Evolutionary conservation across 257 asterid genomes (phyloP), one percentile per base, ranked within the genome.

Genomic region (Solanum tarijense): DNA sequence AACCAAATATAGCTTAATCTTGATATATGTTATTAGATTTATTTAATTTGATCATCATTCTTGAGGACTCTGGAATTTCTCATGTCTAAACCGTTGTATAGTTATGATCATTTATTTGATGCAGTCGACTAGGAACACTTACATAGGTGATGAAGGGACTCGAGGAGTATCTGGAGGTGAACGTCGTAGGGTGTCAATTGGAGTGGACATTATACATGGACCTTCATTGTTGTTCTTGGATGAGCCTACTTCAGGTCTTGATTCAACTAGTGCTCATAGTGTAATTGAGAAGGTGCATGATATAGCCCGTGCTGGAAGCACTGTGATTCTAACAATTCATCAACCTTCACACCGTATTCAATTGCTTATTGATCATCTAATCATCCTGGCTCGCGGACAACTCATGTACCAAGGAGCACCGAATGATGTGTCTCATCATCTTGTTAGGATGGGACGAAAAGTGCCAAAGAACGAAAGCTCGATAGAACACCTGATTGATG

Each of bases 101-200:
- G 34, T 69, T 35, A 11, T 65, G 18, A 9, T 55, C 13, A 43
- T 81, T 73, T 68, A 27, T 52, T 36, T 34, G 86, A 36, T 39
- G 83, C 91, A 96, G 98, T 89, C 96, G 7, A 68, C 98, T 6
- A 88, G 94, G 91, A 95, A 94, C 89, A 96, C 98, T 18, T 95
- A 94, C 92, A 96, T 96, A 52, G 98, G 98, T n/a, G 98, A 96
- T 34, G 98, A 95, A 90, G 98, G 98, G 83, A 94, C 94, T 4
- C 90, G 98, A 21, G 98, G 98, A 43, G 94, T 96, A 12, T 96
- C 99, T 1, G 97, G 99, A 2, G 99, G 99, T 6, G 99, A 96
- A 91, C 96, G 99, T 1, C 93, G 98, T 2, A 90, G 99, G 87
- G 99, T 96, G 9, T 93, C 99, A 13, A 96, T 96, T 12, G 98